Evolutionary conservation across 257 asterid species (phyloP).

Genomic region (Ilex asprella): DNA sequence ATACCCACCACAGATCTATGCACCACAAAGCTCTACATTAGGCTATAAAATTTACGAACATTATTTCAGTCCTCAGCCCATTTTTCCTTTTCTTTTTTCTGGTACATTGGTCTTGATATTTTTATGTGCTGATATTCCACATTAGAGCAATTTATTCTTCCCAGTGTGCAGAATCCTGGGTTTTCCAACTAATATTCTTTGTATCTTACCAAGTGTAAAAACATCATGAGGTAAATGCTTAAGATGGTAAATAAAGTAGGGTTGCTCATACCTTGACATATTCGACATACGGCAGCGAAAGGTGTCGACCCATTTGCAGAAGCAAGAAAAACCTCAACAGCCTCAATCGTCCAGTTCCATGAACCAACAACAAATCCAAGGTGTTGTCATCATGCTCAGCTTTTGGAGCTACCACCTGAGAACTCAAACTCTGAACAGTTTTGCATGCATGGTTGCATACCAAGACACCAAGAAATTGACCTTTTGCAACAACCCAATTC

Average conservation of each 20-base stretch:
- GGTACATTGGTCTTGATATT: neutral
- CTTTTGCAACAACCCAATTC: constrained; percentile 77
- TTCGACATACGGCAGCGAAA: constrained; percentile 84
- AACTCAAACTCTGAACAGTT: constrained; percentile 92
- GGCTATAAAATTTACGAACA: too few species aligned
- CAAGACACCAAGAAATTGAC: constrained; percentile 71
- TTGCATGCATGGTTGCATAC: constrained; percentile 93
- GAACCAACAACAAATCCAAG: constrained; percentile 82
- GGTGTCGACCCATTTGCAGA: constrained; percentile 80
- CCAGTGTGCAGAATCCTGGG: neutral
- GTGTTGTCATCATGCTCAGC: constrained; percentile 87
- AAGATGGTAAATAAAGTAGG: neutral
- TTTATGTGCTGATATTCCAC: neutral
- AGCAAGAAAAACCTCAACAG: constrained; percentile 75
- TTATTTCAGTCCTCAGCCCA: too few species aligned
- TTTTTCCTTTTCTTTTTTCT: too few species aligned
- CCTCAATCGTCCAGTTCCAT: constrained; percentile 82
- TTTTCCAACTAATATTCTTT: neutral
- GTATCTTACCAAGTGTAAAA: neutral
- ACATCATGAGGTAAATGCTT: neutral
- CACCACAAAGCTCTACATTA: too few species aligned
- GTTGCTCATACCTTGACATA: constrained; percentile 68
- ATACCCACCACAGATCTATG: too few species aligned
- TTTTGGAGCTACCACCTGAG: constrained; percentile 94
- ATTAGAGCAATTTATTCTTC: neutral